Evolutionary conservation across 768 basidiomycete species (phyloP), one percentile per base, ranked within the genome.

Genomic region (button mushroom (Agaricus bisporus)): DNA sequence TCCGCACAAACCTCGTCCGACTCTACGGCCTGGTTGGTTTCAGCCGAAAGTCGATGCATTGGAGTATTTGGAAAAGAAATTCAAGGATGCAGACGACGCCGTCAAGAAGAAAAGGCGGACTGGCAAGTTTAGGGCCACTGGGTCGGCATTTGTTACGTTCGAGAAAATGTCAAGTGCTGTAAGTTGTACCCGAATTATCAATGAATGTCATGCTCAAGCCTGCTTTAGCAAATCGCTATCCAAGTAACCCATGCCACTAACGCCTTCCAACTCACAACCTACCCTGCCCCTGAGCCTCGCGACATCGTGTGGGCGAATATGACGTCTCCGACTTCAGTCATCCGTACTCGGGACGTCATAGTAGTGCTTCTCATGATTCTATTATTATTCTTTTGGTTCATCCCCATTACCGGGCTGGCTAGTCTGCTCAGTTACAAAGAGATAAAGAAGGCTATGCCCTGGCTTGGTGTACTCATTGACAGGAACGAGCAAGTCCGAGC

Each of bases 261-360:
- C 49, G 86, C 86, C 14, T 77, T 76, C 49, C 79, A 83, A 65
- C 78, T 80, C 48, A 76, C 76, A 29, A 95, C 91, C 10, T 78
- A 74, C 54, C 79, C 82, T 17, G 94, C 95, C 0, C 95, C 95
- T 0, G 95, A 98, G 64, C 95, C 95, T 9, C 82, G 95, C 45
- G 95, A 98, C 66, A 90, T 98, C 52, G 82, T 98, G 17, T 99
- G 97, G 97, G 75, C 85, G 28, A 94, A 93, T 60, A 87, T 98
- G 73, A 74, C 84, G 1, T 81, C 86, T 18, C 80, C 90, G 0
- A 71, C 73, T 1, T 63, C 75, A 14, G 71, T 80, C 32, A 72
- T 83, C 15, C 76, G 80, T 43, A 74, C 82, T 3, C 84, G 97
- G 26, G 83, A 91, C 41, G 53, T 85, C 32, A 63, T 95, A 25